Percentiles rank a stretch among this genome's conserved stretches.
Conservation (phyloP, 352 stramenopile genomes). For the Elongisporangium anandrum region DNA sequence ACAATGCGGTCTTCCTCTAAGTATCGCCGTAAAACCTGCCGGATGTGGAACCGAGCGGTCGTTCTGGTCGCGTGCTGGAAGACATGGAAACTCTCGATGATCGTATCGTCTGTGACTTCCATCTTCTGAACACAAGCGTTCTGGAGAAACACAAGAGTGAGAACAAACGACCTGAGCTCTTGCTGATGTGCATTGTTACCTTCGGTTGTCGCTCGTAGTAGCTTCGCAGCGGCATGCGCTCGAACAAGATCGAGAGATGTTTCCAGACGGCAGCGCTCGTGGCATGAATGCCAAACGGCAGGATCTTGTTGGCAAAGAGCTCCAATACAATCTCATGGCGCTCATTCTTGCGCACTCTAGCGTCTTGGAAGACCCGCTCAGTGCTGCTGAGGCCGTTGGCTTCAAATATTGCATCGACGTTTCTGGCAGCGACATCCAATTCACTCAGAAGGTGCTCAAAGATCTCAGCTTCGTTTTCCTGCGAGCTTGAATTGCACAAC, state of each 20-base stretch:
- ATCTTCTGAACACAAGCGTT: background rate
- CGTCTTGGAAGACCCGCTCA: constrained; percentile 9
- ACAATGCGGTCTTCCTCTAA: constrained; percentile 13
- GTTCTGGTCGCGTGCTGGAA: constrained; percentile 7
- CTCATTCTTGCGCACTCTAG: background rate
- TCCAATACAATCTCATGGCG: constrained; percentile 7
- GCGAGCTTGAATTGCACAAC: background rate
- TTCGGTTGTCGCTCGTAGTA: background rate
- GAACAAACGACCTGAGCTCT: no score
- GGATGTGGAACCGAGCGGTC: constrained; percentile 6
- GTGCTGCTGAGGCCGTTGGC: constrained; percentile 26
- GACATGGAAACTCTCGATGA: constrained; percentile 4
- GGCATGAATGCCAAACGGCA: constrained; percentile 19
- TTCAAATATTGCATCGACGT: constrained; percentile 25
- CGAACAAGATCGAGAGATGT: constrained; percentile 23
- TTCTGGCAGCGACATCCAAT: background rate
- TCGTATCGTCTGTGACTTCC: constrained; percentile 1
- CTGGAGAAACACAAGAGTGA: no score
- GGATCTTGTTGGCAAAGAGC: constrained; percentile 18
- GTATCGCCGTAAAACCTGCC: constrained; percentile 7
- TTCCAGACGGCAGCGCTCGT: constrained; percentile 20
- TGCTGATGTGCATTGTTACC: no score
- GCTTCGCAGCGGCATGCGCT: constrained; percentile 7
- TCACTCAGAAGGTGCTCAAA: background rate
- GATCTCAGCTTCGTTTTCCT: background rate